Evolutionary conservation across 1,139 yeast genomes (phyloP).

Genomic region (Scheffersomyces insectosa): DNA sequence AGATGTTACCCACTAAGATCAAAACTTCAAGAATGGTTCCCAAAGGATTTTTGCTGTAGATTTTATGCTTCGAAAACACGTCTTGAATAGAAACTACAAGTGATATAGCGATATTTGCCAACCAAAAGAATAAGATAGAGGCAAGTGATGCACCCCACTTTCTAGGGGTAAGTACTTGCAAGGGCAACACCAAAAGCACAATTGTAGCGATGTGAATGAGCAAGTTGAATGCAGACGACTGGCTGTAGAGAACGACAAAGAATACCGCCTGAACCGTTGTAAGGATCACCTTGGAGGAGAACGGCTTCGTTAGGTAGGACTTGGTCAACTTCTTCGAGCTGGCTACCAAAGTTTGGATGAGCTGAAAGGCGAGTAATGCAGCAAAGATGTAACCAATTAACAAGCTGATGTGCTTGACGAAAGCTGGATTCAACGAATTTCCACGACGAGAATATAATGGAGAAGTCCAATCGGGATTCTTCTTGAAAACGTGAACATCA

Average conservation of each 20-base stretch:
- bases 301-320: conserved; percentile 8
- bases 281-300: conserved; percentile 12
- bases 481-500: background rate
- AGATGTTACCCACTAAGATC: conserved; percentile 9
- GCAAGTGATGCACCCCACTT: conserved; percentile 9
- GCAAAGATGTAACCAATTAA: conserved; percentile 3
- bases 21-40: conserved; percentile 11
- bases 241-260: conserved; percentile 16
- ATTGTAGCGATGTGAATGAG: conserved; percentile 1
- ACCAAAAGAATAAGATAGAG: conserved; percentile 13
- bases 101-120: conserved; percentile 5
- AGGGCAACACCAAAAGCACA: conserved; percentile 5
- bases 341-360: background rate
- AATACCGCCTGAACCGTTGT: conserved; percentile 11
- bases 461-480: conserved; percentile 11
- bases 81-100: conserved; percentile 15
- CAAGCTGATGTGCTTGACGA: conserved; percentile 9
- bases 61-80: conserved; percentile 15
- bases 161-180: conserved; percentile 9
- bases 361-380: conserved; percentile 12
- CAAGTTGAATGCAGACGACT: conserved; percentile 1
- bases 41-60: conserved; percentile 6
- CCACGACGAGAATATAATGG: conserved; percentile 14
- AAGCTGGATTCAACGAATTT: conserved; percentile 17
- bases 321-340: background rate